Conservation (phyloP, 768 basidiomycete genomes). For the Collybiopsis luxurians region DNA sequence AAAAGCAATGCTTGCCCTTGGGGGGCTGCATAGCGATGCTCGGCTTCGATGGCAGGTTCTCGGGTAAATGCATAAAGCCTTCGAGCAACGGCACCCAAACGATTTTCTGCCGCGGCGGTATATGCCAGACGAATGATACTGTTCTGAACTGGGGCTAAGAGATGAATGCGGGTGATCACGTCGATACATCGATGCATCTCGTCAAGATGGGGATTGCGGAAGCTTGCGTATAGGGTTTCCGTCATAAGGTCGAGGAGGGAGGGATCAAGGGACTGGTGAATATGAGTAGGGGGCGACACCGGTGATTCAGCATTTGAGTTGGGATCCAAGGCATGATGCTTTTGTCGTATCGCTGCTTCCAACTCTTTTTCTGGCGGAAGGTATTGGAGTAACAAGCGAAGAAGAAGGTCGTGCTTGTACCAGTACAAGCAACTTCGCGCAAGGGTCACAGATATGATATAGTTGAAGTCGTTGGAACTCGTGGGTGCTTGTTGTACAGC, state of each 20-base stretch:
- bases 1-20: slow-evolving; percentile 42
- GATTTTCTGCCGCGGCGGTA: slow-evolving; percentile 27
- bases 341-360: background rate
- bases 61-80: slow-evolving; percentile 47
- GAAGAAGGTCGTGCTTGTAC: slow-evolving; percentile 47
- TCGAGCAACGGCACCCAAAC: slow-evolving; percentile 33
- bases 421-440: slow-evolving; percentile 53
- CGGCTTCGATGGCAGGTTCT: slow-evolving; percentile 22
- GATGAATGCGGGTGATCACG: slow-evolving; percentile 40
- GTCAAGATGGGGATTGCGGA: slow-evolving; percentile 30
- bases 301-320: background rate
- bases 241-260: slow-evolving; percentile 32
- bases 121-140: slow-evolving; percentile 48
- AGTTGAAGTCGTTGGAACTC: slow-evolving; percentile 36
- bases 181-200: slow-evolving; percentile 38
- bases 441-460: slow-evolving; percentile 48
- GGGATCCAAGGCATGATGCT: background rate
- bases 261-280: slow-evolving; percentile 13
- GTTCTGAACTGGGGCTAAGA: slow-evolving; percentile 36
- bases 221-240: slow-evolving; percentile 41
- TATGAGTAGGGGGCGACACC: background rate
- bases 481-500: slow-evolving; percentile 38
- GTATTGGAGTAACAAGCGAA: slow-evolving; percentile 31
- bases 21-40: slow-evolving; percentile 50
- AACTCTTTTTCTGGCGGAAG: slow-evolving; percentile 13